Evolutionary conservation across 176 grass and related monocot genomes (phyloP), one percentile per base, ranked within the genome.

Genomic region (Avena atlantica): DNA sequence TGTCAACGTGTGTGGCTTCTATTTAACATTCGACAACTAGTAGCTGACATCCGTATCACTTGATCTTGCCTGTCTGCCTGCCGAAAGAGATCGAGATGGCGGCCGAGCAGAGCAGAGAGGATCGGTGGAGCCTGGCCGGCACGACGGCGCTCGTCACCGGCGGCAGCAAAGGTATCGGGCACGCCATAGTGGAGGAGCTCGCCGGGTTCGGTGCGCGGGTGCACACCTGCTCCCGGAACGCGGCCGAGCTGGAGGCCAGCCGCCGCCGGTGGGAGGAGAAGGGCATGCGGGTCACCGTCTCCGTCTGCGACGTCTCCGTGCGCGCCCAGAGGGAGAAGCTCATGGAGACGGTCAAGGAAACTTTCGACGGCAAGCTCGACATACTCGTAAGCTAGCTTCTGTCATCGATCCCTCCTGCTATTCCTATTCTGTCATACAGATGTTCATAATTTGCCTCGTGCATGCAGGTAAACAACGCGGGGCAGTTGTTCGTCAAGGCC

Each of bases 151-250:
- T 88, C 2, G 89, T 91, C 82, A 91, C 90, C 40, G 86, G 86
- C 65, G 90, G 90, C 61, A 91, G 82, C 76, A 91, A 82, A 62
- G 86, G 90, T 10, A 91, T 91, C 1, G 90, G 86, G 86, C 83
- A 59, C n/a, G 20, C 87, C 2, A 87, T 89, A 9, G 87, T 89
- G 0, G 91, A 92, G 78, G 87, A 87, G 66, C 63, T 92, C 1
- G 87, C 81, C 0, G 76, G 74, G 13, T 63, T 92, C 16, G 91
- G 91, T 1, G 91, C 84, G 0, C 7, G 56, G 0, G 87, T 92
- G 14, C 80, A 92, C 64, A 89, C 84, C 19, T 92, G 91, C 61
- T 13, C 76, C 3, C 49, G 57, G 57, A 59, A 59, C 57, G 57
- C 57, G 57, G 57, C 57, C 19, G 57, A 59, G 57, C 57, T 59